These are phyloP conservation scores for Chrysanthemum lavandulifolium DNA, from an alignment of 129 eudicot genomes.

Conservation along the genomic window DNA sequence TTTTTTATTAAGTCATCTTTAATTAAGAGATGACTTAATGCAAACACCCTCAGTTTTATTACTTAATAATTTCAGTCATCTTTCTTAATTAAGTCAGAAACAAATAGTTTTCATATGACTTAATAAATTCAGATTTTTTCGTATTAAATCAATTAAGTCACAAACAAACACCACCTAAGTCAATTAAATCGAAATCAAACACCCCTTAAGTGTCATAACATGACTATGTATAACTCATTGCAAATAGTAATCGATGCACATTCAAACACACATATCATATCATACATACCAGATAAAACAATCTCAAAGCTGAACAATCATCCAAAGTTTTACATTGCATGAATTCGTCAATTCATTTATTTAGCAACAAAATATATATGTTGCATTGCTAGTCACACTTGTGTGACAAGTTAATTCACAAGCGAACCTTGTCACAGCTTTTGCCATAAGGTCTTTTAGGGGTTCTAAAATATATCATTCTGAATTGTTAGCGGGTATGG, in stretches of 20 bases:
- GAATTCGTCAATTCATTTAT: conserved; percentile 26
- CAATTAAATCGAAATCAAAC: no score
- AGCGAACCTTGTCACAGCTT: conserved; percentile 19
- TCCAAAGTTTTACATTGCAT: conserved; percentile 27
- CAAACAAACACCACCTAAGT: no score
- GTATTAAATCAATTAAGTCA: no score
- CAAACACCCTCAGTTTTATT: no score
- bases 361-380: conserved; percentile 27
- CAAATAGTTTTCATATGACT: no score
- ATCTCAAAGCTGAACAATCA: conserved; percentile 14
- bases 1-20: no score
- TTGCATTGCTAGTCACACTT: conserved; percentile 32
- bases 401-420: conserved; percentile 20
- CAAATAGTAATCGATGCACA: conserved; percentile 11
- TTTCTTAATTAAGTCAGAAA: no score
- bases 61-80: no score
- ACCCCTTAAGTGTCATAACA: no score
- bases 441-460: conserved; percentile 9
- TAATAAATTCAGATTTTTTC: no score
- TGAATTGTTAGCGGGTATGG: conserved; percentile 57
- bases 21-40: no score
- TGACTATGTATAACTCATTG: background rate
- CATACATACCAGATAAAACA: conserved; percentile 24
- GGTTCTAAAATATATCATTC: conserved; percentile 62
- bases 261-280: conserved; percentile 9